These are phyloP conservation scores for Podaxis pistillaris DNA, from an alignment of 768 basidiomycete species.

Conservation along the genomic window DNA sequence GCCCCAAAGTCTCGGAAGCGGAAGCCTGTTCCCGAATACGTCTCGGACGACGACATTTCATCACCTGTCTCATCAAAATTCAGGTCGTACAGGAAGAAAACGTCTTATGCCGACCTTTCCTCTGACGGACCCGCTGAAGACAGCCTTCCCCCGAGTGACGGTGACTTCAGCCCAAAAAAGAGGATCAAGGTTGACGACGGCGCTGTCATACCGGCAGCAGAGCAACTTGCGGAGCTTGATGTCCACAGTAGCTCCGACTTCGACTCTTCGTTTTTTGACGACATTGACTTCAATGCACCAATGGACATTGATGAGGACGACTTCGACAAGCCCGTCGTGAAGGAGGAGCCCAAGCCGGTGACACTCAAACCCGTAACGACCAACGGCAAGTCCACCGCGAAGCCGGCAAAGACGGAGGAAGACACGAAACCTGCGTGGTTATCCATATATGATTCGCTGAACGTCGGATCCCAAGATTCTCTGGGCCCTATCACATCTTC, in stretches of 20 bases:
- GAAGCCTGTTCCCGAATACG: conserved; percentile 54
- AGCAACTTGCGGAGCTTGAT: conserved; percentile 57
- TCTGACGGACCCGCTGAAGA: conserved; percentile 47
- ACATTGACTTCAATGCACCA: conserved; percentile 61
- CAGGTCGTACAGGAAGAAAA: conserved; percentile 31
- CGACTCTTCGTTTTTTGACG: conserved; percentile 46
- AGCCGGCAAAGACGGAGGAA: conserved; percentile 46
- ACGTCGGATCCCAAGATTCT: conserved; percentile 57
- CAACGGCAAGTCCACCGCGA: conserved; percentile 18
- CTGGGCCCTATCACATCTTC: conserved; percentile 47
- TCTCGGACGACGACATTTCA: conserved; percentile 33
- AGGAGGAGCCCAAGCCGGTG: conserved; percentile 20
- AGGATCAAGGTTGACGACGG: conserved; percentile 47
- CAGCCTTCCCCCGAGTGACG: conserved; percentile 52
- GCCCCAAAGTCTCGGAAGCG: conserved; percentile 54
- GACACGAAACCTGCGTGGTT: conserved; percentile 63
- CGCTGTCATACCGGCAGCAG: conserved; percentile 52
- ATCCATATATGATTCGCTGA: conserved; percentile 70
- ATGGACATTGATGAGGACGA: conserved; percentile 57
- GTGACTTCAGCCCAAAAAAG: conserved; percentile 71
- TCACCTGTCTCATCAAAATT: conserved; percentile 33
- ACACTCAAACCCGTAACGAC: conserved; percentile 18
- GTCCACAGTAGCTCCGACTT: conserved; percentile 51
- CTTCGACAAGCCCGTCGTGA: conserved; percentile 37
- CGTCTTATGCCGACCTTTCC: conserved; percentile 39